These are phyloP conservation scores for Penium margaritaceum DNA, from an alignment of 139 green algal species.

Conservation along the genomic window DNA sequence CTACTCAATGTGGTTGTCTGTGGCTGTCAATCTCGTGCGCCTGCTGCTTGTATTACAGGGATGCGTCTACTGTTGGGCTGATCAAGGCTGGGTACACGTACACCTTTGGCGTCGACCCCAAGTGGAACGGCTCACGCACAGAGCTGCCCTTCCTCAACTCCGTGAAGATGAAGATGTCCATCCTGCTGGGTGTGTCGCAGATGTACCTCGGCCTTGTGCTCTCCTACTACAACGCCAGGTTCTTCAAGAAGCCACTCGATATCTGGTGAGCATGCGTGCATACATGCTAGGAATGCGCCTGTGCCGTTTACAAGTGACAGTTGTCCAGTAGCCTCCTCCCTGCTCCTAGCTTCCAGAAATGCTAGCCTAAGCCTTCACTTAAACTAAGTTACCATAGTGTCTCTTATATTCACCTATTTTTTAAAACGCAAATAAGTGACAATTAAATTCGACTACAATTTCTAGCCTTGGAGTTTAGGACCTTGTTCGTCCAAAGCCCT, in stretches of 20 bases:
- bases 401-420: no score
- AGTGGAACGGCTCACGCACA: slow-evolving; percentile 87
- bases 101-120: slow-evolving; percentile 86
- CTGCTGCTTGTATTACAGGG: slow-evolving; percentile 35
- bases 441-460: no score
- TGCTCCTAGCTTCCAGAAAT: no score
- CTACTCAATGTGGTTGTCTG: no score
- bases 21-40: no score
- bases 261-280: slow-evolving; percentile 63
- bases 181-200: slow-evolving; percentile 81
- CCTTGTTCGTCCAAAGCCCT: no score
- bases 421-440: not conserved
- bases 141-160: slow-evolving; percentile 94
- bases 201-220: slow-evolving; percentile 95
- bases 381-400: no score
- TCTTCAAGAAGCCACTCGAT: slow-evolving; percentile 77
- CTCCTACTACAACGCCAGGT: slow-evolving; percentile 79
- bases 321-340: no score
- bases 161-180: slow-evolving; percentile 99
- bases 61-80: slow-evolving; percentile 51
- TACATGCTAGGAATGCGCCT: no score
- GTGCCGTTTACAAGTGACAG: no score
- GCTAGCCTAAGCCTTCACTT: no score
- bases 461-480: no score
- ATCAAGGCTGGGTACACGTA: slow-evolving; percentile 52